These are phyloP conservation scores for Flaveria robusta DNA, from an alignment of 129 eudicot species.

Conservation along the genomic window DNA sequence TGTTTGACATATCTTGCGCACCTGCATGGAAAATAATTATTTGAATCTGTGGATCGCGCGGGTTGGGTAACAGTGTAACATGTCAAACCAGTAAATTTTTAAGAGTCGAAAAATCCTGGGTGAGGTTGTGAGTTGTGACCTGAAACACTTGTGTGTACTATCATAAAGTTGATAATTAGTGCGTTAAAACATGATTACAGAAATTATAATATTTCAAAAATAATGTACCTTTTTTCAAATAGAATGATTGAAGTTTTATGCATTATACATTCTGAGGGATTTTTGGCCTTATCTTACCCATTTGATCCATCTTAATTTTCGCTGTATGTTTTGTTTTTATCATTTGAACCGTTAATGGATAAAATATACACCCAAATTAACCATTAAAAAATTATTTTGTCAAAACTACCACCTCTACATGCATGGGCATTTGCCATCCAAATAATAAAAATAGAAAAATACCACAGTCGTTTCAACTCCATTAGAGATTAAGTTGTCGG, in stretches of 20 bases:
- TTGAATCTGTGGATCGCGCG: background rate
- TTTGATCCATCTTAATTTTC: background rate
- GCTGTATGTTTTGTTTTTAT: no score
- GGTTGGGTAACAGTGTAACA: background rate
- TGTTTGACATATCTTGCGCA: slow-evolving; percentile 91
- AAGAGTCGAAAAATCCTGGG: background rate
- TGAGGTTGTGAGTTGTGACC: background rate
- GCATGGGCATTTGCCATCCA: slow-evolving; percentile 9
- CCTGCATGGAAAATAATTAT: slow-evolving; percentile 47
- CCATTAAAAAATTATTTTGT: slow-evolving; percentile 4
- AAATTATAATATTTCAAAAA: background rate
- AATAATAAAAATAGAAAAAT: slow-evolving; percentile 21
- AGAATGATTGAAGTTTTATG: background rate
- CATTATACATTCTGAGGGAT: background rate
- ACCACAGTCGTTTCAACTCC: slow-evolving; percentile 91
- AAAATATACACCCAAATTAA: background rate
- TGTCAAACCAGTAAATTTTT: background rate
- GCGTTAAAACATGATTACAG: background rate
- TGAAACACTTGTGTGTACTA: background rate
- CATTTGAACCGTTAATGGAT: background rate
- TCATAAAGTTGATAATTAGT: background rate
- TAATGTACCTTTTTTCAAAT: background rate
- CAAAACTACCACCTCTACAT: slow-evolving; percentile 8
- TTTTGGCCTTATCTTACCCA: background rate
- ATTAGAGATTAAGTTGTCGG: slow-evolving; percentile 73